Base-by-base conservation (phyloP, 208 protist genomes). In the Crithidia sp. region DNA sequence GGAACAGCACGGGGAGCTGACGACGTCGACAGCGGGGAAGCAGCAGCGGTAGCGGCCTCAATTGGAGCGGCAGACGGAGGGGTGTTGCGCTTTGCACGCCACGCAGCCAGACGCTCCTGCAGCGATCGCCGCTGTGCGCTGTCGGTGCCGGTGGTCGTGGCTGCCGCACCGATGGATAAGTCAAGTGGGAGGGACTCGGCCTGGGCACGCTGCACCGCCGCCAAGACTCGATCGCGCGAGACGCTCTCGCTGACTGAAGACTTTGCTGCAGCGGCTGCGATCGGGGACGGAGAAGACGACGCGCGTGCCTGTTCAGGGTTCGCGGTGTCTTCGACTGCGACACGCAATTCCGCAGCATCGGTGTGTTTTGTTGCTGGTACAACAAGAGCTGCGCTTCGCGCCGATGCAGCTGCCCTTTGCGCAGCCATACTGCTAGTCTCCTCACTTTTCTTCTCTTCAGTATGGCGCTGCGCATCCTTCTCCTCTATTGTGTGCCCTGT, bases 61-160 rank as follows among this genome's bases (percentile, higher is more conserved):
- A 16, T 5, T 5, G 36, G 4, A 7, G 4, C 12, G 6, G 19
- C 47, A 5, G 19, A 52, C 0, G 47, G 17, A 5, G 66, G 19
- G 9, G 74, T 55, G 44, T 62, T 68, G 54, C 81, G 73, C 17
- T 79, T 81, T 6, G 81, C 81, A 16, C 86, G 77, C 81, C 81
- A 91, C 28, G 79, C 63, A 19, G 86, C 86, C 36, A 91, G 62
- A 39, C 81, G 75, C n/a, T 79, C 69, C 36, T 74, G 78, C 49
- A 91, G 16, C 52, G 61, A 74, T 13, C 17, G 47, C 41, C 39
- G 37, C 43, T 9, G 52, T 7, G 50, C 37, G 5, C 49, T 50
- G 19, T 58, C 54, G 12, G 13, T 17, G 3, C 7, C 57, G 2
- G 50, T 39, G 10, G 52, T 6, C n/a, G n/a, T n/a, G 3, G 2